These are phyloP conservation scores for Cymodocea nodosa DNA, from an alignment of 116 monocot genomes.

Conservation along the genomic window DNA sequence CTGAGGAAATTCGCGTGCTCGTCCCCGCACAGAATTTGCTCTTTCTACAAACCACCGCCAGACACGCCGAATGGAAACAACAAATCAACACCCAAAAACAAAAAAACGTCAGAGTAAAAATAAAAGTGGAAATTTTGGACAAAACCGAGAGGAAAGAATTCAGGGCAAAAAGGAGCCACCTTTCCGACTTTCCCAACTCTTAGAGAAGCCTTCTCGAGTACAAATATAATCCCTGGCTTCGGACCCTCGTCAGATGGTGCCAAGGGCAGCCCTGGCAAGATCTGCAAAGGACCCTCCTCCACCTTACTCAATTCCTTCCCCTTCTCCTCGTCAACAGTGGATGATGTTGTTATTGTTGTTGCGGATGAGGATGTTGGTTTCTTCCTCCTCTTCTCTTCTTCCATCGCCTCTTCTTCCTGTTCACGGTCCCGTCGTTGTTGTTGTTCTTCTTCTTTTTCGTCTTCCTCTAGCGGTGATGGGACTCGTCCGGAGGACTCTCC, in stretches of 20 bases:
- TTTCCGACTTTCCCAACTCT: slow-evolving; percentile 91
- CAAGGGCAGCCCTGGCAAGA: slow-evolving; percentile 45
- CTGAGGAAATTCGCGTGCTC: slow-evolving; percentile 75
- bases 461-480: slow-evolving; percentile 7
- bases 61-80: neutral
- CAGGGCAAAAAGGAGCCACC: slow-evolving; percentile 17
- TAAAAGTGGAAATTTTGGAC: neutral
- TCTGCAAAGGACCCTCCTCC: slow-evolving; percentile 7
- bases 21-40: slow-evolving; percentile 79
- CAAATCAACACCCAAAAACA: neutral
- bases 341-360: neutral
- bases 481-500: slow-evolving; percentile 7
- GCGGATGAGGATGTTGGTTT: neutral
- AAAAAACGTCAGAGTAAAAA: neutral
- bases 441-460: slow-evolving; percentile 13
- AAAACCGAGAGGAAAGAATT: neutral
- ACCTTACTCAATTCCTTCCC: neutral
- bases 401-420: slow-evolving; percentile 8
- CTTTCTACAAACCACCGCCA: slow-evolving; percentile 28
- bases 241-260: slow-evolving; percentile 12
- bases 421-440: slow-evolving; percentile 10
- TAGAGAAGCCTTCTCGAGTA: slow-evolving; percentile 78
- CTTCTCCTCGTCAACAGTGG: neutral
- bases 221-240: slow-evolving; percentile 64
- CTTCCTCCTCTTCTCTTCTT: slow-evolving; percentile 15